These are phyloP conservation scores for Cicer pinnatifidum DNA, from an alignment of 306 rosid genomes.

Conservation along the genomic window DNA sequence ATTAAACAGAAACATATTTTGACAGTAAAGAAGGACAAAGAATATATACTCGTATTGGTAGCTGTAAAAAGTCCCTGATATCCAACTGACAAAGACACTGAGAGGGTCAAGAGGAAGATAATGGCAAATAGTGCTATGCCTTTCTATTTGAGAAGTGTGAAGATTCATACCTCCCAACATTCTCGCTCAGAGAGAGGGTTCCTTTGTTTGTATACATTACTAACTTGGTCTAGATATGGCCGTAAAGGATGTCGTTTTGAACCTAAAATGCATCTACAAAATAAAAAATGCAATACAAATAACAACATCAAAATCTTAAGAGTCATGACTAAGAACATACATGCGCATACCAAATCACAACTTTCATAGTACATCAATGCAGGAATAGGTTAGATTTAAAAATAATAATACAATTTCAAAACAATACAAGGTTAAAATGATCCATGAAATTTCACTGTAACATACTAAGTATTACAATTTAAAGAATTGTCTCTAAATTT, in stretches of 20 bases:
- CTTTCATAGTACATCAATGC: neutral
- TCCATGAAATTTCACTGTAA: neutral
- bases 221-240: slow-evolving; percentile 65
- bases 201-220: slow-evolving; percentile 63
- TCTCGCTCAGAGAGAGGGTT: slow-evolving; percentile 72
- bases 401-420: neutral
- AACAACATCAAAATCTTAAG: neutral
- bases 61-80: slow-evolving; percentile 70
- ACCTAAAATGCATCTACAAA: slow-evolving; percentile 46
- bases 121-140: neutral
- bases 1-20: too few species aligned
- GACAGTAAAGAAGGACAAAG: slow-evolving; percentile 19
- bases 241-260: slow-evolving; percentile 58
- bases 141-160: slow-evolving; percentile 3
- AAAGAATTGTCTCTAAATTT: neutral
- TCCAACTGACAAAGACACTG: slow-evolving; percentile 60
- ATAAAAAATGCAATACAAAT: neutral
- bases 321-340: neutral
- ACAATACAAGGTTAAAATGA: neutral
- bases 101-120: slow-evolving; percentile 42
- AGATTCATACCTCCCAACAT: slow-evolving; percentile 59
- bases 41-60: slow-evolving; percentile 67
- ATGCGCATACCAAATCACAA: neutral
- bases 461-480: neutral
- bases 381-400: neutral